Base-by-base conservation (phyloP, 768 basidiomycete genomes). In the Boletus sp. region DNA sequence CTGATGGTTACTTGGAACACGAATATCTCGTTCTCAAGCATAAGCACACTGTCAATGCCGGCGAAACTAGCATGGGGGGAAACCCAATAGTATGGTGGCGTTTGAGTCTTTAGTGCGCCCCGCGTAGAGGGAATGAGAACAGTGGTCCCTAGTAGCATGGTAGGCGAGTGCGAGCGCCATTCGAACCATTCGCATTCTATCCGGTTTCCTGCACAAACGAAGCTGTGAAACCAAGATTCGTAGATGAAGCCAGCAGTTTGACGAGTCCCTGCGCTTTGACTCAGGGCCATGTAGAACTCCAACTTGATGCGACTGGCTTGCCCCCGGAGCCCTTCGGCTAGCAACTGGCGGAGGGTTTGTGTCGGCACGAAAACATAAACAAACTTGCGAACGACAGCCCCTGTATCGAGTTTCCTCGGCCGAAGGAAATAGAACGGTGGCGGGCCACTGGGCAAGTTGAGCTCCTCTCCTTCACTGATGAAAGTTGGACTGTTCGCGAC, bases 301-400 rank as follows among this genome's bases (percentile, higher is more conserved):
- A 9, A 2, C 21, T 14, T 46, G 14, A 6, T 23, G 2, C 0
- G 1, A 1, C 15, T 10, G 7, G 3, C 3, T 23, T 17, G 13
- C 2, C 6, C 1, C 3, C 2, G 21, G 9, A 47, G 46, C 2
- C n/a, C 29, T 5, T 32, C 29, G 2, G n/a, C 44, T 5, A 32
- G 10, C 3, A 45, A 9, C 11, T 2, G n/a, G 14, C 19, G 19
- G 19, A 45, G 13, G 4, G 44, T 32, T 30, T 5, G 30, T 14
- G 44, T 45, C 6, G n/a, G 19, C 7, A 45, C 7, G 1, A 0
- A 45, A 6, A 15, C 4, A 7, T 1, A 14, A 32, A 4, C 13
- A 11, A 13, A 6, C 5, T 1, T 2, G 42, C n/a, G 44, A 9
- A 35, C n/a, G n/a, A n/a, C n/a, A n/a, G n/a, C n/a, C n/a, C 30